These are phyloP conservation scores for Tuber melanosporum DNA, from an alignment of 495 filamentous ascomycete species.

Conservation along the genomic window DNA sequence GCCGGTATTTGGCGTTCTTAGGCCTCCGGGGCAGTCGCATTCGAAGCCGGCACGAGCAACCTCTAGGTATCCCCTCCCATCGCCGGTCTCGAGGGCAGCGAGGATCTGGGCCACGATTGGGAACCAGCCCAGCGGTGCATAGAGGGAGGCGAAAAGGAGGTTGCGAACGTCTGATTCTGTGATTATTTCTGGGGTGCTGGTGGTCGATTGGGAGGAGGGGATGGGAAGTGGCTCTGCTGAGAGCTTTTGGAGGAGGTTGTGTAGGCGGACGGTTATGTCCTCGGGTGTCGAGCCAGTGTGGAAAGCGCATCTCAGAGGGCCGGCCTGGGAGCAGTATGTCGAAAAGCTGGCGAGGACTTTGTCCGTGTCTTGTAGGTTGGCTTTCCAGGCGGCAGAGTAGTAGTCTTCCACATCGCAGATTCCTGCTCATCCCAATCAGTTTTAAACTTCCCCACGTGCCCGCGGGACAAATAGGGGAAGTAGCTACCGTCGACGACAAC, in stretches of 20 bases:
- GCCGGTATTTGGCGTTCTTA: slow-evolving; percentile 45
- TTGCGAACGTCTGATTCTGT: slow-evolving; percentile 44
- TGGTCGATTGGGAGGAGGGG: slow-evolving; percentile 24
- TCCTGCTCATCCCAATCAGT: slow-evolving; percentile 36
- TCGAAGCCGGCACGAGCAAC: slow-evolving; percentile 44
- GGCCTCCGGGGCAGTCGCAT: slow-evolving; percentile 38
- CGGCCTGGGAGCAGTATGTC: slow-evolving; percentile 50
- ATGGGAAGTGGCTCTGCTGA: slow-evolving; percentile 51
- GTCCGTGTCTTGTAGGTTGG: slow-evolving; percentile 51
- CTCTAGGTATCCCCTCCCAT: slow-evolving; percentile 51
- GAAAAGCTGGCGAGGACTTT: slow-evolving; percentile 53
- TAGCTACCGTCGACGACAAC: slow-evolving; percentile 48
- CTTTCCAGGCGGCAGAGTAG: slow-evolving; percentile 47
- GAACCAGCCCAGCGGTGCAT: slow-evolving; percentile 57
- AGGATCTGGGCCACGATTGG: slow-evolving; percentile 52
- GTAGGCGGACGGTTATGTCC: slow-evolving; percentile 45
- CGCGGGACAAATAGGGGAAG: slow-evolving; percentile 13
- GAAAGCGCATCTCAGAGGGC: slow-evolving; percentile 49
- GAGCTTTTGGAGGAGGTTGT: slow-evolving; percentile 45
- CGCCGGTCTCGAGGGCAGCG: slow-evolving; percentile 50
- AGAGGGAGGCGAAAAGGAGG: slow-evolving; percentile 50
- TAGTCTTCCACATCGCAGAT: slow-evolving; percentile 48
- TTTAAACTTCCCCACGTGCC: background rate
- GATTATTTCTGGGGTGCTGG: slow-evolving; percentile 40
- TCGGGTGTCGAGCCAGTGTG: slow-evolving; percentile 44